A percentile compares a stretch with the other conserved stretches of the same genome.
These are phyloP conservation scores for Pythium oligandrum DNA, from an alignment of 352 stramenopile genomes.

Conservation along the genomic window DNA sequence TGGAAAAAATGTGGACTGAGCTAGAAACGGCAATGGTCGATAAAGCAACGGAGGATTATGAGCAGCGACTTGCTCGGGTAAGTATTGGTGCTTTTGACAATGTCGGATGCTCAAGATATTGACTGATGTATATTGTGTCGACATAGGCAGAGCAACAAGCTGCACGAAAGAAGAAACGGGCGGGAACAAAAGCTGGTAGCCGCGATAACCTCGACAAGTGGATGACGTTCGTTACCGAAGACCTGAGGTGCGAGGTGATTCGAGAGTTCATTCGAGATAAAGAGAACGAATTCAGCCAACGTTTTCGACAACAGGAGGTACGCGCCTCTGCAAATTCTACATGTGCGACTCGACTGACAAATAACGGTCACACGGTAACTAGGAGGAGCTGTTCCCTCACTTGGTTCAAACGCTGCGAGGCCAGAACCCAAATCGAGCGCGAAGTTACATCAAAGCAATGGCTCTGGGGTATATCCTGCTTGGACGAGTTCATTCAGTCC, in stretches of 20 bases:
- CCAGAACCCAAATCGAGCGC: constrained; percentile 47
- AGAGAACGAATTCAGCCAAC: constrained; percentile 27
- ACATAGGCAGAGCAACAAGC: constrained; percentile 12
- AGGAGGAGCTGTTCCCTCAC: constrained; percentile 56
- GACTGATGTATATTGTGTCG: background rate
- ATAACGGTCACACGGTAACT: background rate
- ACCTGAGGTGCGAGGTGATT: constrained; percentile 32
- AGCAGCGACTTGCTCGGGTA: constrained; percentile 33
- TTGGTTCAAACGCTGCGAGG: constrained; percentile 51
- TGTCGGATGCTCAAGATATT: background rate
- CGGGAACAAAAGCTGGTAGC: constrained; percentile 3
- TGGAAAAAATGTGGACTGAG: constrained; percentile 47
- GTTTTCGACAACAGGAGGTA: constrained; percentile 52
- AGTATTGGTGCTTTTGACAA: constrained; percentile 1
- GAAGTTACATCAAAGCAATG: constrained; percentile 51
- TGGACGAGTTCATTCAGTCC: constrained; percentile 29
- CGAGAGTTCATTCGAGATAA: constrained; percentile 26
- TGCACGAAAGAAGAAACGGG: constrained; percentile 14
- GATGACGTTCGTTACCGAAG: constrained; percentile 39
- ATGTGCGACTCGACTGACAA: background rate
- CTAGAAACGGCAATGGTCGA: constrained; percentile 47
- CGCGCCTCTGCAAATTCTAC: background rate
- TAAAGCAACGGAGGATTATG: constrained; percentile 33
- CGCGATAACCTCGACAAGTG: constrained; percentile 22
- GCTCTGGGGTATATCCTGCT: constrained; percentile 36